Evolutionary conservation across 2,329 filamentous ascomycete species (phyloP).

Genomic region (Fusarium cicatricum): DNA sequence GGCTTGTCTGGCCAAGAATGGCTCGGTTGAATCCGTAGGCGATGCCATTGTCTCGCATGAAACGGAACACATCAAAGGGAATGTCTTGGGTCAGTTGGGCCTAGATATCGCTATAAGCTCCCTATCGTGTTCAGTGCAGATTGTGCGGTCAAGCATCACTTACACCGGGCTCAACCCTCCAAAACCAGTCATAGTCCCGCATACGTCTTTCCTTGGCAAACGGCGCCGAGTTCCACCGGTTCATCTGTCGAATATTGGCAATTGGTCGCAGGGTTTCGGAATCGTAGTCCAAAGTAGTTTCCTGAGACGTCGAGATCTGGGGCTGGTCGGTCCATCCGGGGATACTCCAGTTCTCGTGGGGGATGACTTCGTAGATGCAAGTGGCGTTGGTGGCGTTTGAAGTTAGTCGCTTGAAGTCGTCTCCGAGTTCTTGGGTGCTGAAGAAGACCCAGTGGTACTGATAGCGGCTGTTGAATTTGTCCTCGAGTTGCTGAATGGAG

Average conservation of each 20-base stretch:
- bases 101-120: slow-evolving; percentile 43
- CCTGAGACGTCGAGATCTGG: neutral
- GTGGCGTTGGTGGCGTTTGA: slow-evolving; percentile 74
- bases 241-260: slow-evolving; percentile 70
- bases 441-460: slow-evolving; percentile 92
- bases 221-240: slow-evolving; percentile 82
- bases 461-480: slow-evolving; percentile 78
- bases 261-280: slow-evolving; percentile 4
- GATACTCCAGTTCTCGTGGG: slow-evolving; percentile 78
- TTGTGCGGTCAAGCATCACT: slow-evolving; percentile 39
- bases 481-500: slow-evolving; percentile 63
- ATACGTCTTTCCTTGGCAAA: slow-evolving; percentile 83
- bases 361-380: slow-evolving; percentile 76
- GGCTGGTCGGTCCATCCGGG: slow-evolving; percentile 51
- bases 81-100: slow-evolving; percentile 66
- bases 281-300: slow-evolving; percentile 1
- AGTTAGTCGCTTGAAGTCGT: slow-evolving; percentile 76
- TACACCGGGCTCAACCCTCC: slow-evolving; percentile 68
- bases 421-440: slow-evolving; percentile 80
- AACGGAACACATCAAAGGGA: slow-evolving; percentile 86
- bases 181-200: slow-evolving; percentile 66
- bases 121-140: neutral
- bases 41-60: slow-evolving; percentile 85
- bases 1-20: slow-evolving; percentile 54
- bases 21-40: slow-evolving; percentile 73